Base-by-base conservation (phyloP, 345 rosid genomes). In the Melastoma malabathricum region DNA sequence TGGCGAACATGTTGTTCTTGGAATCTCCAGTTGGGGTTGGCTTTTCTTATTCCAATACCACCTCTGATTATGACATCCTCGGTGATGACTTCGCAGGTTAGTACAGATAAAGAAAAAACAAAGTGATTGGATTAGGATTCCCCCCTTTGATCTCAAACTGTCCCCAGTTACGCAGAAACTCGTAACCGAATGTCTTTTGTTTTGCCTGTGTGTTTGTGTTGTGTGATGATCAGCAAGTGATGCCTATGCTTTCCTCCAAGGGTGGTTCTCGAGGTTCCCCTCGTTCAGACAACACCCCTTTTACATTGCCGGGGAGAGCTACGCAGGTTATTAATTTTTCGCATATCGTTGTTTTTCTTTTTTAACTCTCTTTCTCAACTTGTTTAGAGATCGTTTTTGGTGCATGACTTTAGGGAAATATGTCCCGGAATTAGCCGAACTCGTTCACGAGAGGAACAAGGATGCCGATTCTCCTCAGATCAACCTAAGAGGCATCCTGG, bases 11-110 rank as follows among this genome's bases (percentile, higher is more conserved):
- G 68, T 61, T 89, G 59, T 89, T 89, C 72, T 59, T 86, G 65
- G 97, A 86, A 69, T 89, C 97, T 60, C 97, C 97, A 0, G 69
- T 78, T 61, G 94, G 97, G 45, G 97, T 89, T 64, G 97, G 97
- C 34, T 89, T 85, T 83, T 89, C 97, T 10, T 81, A 86, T 74
- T 83, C 96, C 51, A 89, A 86, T 56, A 73, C 83, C 43, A 75
- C 74, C 13, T 55, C 63, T 48, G 95, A 89, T 69, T 81, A 79
- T 69, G 58, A 43, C 44, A 56, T 38, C 18, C 51, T 86, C 3
- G 95, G 84, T 18, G 97, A 89, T 68, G 75, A 75, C 50, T 74
- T 81, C 59, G 76, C 97, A 38, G 96, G 97, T 86, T 57, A 57
- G 31, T 27, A 27, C 6, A 27, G 31, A 27, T 2, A 27, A 2